Percentiles rank a stretch among this genome's conserved stretches.
These are phyloP conservation scores for Mycosphaerella sp. DNA, from an alignment of 2,329 filamentous ascomycete genomes.

Conservation along the genomic window DNA sequence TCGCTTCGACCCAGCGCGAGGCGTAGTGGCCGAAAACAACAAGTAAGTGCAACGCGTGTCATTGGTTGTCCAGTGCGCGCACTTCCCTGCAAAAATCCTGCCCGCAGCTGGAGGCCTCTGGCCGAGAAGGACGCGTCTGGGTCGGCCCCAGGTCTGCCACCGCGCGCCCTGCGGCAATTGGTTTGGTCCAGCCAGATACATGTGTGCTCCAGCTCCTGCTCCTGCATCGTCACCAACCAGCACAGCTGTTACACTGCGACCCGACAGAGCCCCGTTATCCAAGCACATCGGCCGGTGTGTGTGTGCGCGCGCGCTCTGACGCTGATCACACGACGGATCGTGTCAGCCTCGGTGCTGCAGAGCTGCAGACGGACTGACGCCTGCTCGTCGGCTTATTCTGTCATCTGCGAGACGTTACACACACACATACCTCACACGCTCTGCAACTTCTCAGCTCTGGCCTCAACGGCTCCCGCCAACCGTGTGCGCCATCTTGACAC, in stretches of 20 bases:
- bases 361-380: conserved; percentile 15
- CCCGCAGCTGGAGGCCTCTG: conserved; percentile 10
- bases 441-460: conserved; percentile 9
- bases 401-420: conserved; percentile 23
- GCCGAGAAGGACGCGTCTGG: conserved; percentile 15
- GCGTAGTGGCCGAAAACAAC: conserved; percentile 45
- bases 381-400: conserved; percentile 12
- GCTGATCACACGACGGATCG: conserved; percentile 23
- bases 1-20: conserved; percentile 48
- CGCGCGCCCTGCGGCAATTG: conserved; percentile 16
- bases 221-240: conserved; percentile 18
- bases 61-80: conserved; percentile 17
- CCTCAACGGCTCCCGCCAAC: conserved; percentile 5
- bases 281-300: conserved; percentile 16
- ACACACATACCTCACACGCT: conserved; percentile 3
- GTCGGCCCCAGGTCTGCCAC: conserved; percentile 7
- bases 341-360: conserved; percentile 18
- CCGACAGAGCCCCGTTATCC: conserved; percentile 18
- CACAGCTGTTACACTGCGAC: conserved; percentile 14
- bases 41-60: conserved; percentile 45
- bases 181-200: conserved; percentile 12
- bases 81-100: conserved; percentile 11
- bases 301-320: conserved; percentile 11
- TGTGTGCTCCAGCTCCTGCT: conserved; percentile 2
- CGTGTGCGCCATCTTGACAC: conserved; percentile 12